A percentile compares a stretch with the other conserved stretches of the same genome.
Evolutionary conservation across 2,329 filamentous ascomycete species (phyloP).

Genomic region (Stachybotrys echinatus): DNA sequence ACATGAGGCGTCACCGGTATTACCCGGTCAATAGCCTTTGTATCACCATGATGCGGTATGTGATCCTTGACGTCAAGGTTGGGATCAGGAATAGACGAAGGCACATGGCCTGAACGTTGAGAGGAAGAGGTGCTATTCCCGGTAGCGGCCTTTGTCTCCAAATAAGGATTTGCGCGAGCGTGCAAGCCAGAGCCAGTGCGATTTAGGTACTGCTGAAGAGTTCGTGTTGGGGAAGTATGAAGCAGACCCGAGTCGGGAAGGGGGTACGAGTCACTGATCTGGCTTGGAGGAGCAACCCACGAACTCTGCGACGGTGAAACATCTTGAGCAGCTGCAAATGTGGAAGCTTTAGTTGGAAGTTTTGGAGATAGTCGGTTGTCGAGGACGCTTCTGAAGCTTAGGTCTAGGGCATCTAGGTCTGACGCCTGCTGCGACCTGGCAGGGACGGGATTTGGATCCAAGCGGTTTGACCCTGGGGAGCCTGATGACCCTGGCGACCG

Average conservation of each 20-base stretch:
- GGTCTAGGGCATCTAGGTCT: constrained; percentile 27
- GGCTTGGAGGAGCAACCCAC: constrained; percentile 40
- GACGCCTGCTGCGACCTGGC: constrained; percentile 10
- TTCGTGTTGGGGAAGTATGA: constrained; percentile 39
- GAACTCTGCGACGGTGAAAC: constrained; percentile 21
- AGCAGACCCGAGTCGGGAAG: constrained; percentile 23
- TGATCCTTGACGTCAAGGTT: constrained; percentile 2
- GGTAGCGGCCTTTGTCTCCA: constrained; percentile 2
- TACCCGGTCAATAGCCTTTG: neutral
- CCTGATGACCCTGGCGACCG: neutral
- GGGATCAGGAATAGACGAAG: constrained; percentile 6
- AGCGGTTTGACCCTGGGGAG: too few species aligned
- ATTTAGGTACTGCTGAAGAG: constrained; percentile 44
- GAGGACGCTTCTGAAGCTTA: constrained; percentile 39
- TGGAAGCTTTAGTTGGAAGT: constrained; percentile 8
- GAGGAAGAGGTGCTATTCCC: constrained; percentile 19
- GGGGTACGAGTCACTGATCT: constrained; percentile 51
- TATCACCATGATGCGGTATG: neutral
- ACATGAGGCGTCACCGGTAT: constrained; percentile 19
- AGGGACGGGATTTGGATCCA: neutral
- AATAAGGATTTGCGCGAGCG: constrained; percentile 15
- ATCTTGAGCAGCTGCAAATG: constrained; percentile 1
- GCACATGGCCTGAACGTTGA: constrained; percentile 3
- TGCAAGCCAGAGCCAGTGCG: neutral
- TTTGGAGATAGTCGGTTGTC: constrained; percentile 36